Evolutionary conservation across 2,329 filamentous ascomycete species (phyloP).

Genomic region (Nemania bipapillata): DNA sequence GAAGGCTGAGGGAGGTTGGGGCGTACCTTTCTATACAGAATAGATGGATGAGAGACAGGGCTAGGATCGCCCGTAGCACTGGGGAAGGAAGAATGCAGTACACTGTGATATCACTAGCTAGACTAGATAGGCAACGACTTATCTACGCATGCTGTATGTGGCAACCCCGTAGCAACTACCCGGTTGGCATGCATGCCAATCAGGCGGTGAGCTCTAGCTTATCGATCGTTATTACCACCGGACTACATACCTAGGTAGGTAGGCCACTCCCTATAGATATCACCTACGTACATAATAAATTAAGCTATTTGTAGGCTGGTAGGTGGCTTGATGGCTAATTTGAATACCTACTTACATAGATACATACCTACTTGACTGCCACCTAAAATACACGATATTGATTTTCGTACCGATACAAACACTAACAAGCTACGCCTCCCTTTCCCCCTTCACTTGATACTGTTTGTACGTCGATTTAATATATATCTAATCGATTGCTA

Average conservation of each 20-base stretch:
- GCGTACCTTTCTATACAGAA: no score
- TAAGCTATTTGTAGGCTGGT: no score
- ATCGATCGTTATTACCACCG: not conserved
- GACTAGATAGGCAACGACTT: not conserved
- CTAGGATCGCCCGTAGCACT: not conserved
- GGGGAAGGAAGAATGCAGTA: not conserved
- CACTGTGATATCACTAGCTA: not conserved
- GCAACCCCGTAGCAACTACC: not conserved
- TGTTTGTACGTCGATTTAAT: not conserved
- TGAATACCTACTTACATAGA: no score
- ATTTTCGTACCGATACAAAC: no score
- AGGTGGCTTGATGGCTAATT: no score
- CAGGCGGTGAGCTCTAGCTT: not conserved
- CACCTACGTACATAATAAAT: not conserved
- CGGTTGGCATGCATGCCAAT: not conserved
- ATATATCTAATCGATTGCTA: not conserved
- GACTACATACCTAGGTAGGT: not conserved
- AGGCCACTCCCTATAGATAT: not conserved
- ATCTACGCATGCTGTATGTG: not conserved
- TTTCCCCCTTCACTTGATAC: not conserved
- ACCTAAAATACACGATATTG: no score
- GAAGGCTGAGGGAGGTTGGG: not conserved
- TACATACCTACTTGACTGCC: no score
- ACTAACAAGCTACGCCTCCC: not conserved
- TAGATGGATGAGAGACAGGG: not conserved